These are phyloP conservation scores for Phytophthora pinifolia DNA, from an alignment of 352 stramenopile species.

Conservation along the genomic window DNA sequence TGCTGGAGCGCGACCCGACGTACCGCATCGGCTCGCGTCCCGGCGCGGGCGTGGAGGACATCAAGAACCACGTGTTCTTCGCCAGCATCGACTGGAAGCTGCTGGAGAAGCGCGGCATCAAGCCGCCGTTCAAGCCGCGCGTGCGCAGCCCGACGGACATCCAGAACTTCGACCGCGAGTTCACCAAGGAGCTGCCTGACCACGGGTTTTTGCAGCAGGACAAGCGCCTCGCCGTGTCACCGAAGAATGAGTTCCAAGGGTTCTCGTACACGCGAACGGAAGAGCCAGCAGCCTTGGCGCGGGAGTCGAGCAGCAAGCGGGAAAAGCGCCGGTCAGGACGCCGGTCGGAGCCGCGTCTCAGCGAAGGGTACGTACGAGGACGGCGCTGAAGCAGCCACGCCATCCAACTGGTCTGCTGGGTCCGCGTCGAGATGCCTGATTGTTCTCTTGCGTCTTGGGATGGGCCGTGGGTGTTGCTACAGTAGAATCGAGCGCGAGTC, in stretches of 20 bases:
- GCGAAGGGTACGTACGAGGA: slow-evolving; percentile 42
- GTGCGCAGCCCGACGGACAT: slow-evolving; percentile 79
- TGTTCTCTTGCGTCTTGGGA: slow-evolving; percentile 32
- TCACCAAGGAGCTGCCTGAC: slow-evolving; percentile 83
- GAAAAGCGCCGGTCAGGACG: slow-evolving; percentile 36
- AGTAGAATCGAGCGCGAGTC: slow-evolving; percentile 26
- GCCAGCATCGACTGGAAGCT: slow-evolving; percentile 73
- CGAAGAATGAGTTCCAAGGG: slow-evolving; percentile 85
- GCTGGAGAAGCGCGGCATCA: slow-evolving; percentile 68
- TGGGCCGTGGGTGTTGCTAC: slow-evolving; percentile 27
- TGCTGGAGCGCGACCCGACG: slow-evolving; percentile 71
- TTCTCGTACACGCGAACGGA: slow-evolving; percentile 75
- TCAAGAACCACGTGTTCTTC: slow-evolving; percentile 86
- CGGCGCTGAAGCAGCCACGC: slow-evolving; percentile 30
- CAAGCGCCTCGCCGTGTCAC: slow-evolving; percentile 65
- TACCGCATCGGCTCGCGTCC: slow-evolving; percentile 75
- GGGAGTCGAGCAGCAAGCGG: slow-evolving; percentile 32
- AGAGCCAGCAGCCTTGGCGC: slow-evolving; percentile 18
- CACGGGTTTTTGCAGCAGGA: slow-evolving; percentile 80
- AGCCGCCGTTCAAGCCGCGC: slow-evolving; percentile 87
- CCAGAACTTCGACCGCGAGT: slow-evolving; percentile 90
- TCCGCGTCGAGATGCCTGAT: slow-evolving; percentile 29
- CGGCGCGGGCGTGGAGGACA: slow-evolving; percentile 63
- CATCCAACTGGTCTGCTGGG: slow-evolving; percentile 20
- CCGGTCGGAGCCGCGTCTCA: slow-evolving; percentile 28